These are phyloP conservation scores for Westerdykella aurantiaca DNA, from an alignment of 2,329 filamentous ascomycete genomes.

Conservation along the genomic window DNA sequence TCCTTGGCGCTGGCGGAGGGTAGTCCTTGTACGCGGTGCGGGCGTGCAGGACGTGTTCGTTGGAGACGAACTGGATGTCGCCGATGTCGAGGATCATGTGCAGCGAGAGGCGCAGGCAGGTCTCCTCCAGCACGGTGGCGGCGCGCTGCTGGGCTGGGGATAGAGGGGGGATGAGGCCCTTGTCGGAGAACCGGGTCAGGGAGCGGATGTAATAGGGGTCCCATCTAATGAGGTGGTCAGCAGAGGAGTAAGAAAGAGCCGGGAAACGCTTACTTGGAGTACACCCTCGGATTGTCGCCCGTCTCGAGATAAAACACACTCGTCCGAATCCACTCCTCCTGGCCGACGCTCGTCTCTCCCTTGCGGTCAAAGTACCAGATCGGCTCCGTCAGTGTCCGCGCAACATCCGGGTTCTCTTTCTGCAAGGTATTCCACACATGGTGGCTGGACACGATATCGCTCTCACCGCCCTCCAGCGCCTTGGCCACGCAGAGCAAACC, in stretches of 20 bases:
- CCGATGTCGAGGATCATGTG: constrained; percentile 85
- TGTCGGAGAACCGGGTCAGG: constrained; percentile 66
- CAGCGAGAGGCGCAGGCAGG: constrained; percentile 64
- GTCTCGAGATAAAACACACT: constrained; percentile 73
- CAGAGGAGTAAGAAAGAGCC: background rate
- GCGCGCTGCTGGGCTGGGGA: constrained; percentile 65
- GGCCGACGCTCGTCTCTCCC: constrained; percentile 68
- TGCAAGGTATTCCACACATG: constrained; percentile 77
- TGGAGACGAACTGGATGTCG: constrained; percentile 82
- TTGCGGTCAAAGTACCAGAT: constrained; percentile 93
- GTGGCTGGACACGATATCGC: constrained; percentile 72
- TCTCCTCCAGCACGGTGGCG: constrained; percentile 65
- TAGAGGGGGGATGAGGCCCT: constrained; percentile 66
- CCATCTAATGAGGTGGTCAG: constrained; percentile 46
- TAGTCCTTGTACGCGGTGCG: constrained; percentile 73
- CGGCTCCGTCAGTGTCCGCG: constrained; percentile 66
- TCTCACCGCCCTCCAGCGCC: constrained; percentile 75
- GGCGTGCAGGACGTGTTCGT: constrained; percentile 74
- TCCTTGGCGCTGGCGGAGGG: constrained; percentile 60
- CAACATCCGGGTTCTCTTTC: constrained; percentile 68
- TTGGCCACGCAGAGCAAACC: constrained; percentile 75
- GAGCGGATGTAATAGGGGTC: constrained; percentile 84
- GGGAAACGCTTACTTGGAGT: constrained; percentile 55
- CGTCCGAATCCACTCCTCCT: constrained; percentile 68
- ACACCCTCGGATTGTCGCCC: constrained; percentile 59